Evolutionary conservation across 306 rosid species (phyloP), one percentile per base, ranked within the genome.

Genomic region (Prunus mira): DNA sequence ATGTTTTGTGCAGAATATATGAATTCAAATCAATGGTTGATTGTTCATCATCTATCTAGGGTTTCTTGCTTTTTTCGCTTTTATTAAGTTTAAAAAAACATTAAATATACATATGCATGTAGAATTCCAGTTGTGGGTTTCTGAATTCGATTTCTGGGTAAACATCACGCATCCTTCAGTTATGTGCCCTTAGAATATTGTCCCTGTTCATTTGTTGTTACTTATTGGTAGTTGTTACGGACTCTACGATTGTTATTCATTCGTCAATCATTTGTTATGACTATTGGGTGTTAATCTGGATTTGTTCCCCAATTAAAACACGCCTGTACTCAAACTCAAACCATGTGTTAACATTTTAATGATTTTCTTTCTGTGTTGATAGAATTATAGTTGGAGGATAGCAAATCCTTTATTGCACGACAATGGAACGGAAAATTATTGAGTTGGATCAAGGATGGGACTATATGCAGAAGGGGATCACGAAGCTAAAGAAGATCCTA

Each of bases 391-490:
- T 74, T 47, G 61, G 61, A 28, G 38, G 28, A 20, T 65, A 65
- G 9, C 15, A 3, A 47, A 47, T 13, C 9, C 12, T 57, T 9
- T 41, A 3, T 4, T 72, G 12, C 9, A 3, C 64, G 1, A 50
- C 25, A 27, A 74, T 74, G 78, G 78, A 74, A 4, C 61, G 78
- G 20, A 74, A 74, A 24, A 14, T 74, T 61, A 74, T 74, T 3
- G 78, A 74, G 49, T 28, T 74, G 61, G 78, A 74, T 46, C 78
- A 74, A 28, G 78, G 78, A 46, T 74, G 78, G 78, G 78, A 74
- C 46, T 74, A 62, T 62, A 74, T 74, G 78, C 78, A 74, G 78
- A 74, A 27, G 47, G 78, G 78, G 78, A 91, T 74, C 82, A 83
- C 68, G 80, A 77, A 87, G 56, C 77, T 76, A 38, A 74, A 74